These are phyloP conservation scores for Coemansia sp. DNA, from an alignment of 192 early-diverging fungal genomes.

Conservation along the genomic window DNA sequence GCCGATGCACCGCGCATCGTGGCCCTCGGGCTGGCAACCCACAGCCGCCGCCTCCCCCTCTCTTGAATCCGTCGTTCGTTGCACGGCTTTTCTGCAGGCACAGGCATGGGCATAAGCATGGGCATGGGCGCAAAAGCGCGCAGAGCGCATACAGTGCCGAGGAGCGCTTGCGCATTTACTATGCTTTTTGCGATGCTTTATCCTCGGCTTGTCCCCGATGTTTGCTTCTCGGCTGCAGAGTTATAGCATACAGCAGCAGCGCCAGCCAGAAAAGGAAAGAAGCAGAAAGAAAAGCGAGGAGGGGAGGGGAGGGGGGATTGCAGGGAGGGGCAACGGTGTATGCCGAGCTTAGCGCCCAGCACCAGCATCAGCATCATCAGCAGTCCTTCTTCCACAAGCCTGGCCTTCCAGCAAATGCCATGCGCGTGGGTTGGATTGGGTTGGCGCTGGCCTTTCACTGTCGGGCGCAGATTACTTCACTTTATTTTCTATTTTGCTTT, in stretches of 20 bases:
- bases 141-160: slow-evolving; percentile 12
- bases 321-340: slow-evolving; percentile 11
- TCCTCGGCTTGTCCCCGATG: too few species aligned
- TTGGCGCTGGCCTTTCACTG: slow-evolving; percentile 4
- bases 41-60: slow-evolving; percentile 12
- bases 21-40: slow-evolving; percentile 9
- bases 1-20: slow-evolving; percentile 15
- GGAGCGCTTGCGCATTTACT: neutral
- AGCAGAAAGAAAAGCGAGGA: neutral
- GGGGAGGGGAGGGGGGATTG: slow-evolving; percentile 4
- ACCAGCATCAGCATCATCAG: neutral
- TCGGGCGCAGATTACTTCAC: slow-evolving; percentile 16
- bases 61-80: neutral
- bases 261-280: slow-evolving; percentile 2
- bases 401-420: slow-evolving; percentile 25
- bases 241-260: slow-evolving; percentile 4
- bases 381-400: slow-evolving; percentile 13
- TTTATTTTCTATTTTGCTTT: slow-evolving; percentile 8
- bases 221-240: too few species aligned
- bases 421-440: slow-evolving; percentile 14
- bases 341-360: slow-evolving; percentile 7
- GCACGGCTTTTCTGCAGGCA: slow-evolving; percentile 9
- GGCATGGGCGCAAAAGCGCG: neutral
- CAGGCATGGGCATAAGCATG: neutral
- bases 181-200: too few species aligned